Conservation (phyloP, 1,284 basidiomycete genomes). For the Trametes pubescens region DNA sequence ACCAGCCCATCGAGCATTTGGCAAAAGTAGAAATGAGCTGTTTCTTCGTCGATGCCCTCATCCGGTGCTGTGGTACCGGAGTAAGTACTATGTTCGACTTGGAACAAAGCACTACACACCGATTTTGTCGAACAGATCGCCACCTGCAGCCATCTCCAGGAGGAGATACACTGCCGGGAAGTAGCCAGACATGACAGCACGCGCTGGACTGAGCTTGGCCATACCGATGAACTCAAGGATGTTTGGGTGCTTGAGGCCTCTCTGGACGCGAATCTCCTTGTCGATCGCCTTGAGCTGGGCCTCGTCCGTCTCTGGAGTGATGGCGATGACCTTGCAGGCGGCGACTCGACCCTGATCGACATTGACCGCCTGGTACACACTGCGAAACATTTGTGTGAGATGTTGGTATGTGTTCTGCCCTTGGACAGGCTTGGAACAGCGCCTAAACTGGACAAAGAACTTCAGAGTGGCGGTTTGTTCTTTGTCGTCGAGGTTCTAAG, state of each 20-base stretch:
- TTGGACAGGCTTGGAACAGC: too few relatives aligned
- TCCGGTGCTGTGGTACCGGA: conserved; percentile 71
- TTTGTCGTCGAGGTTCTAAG: too few relatives aligned
- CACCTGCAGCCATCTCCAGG: conserved; percentile 91
- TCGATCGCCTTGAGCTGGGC: conserved; percentile 82
- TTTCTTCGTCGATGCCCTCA: conserved; percentile 86
- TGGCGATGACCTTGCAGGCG: conserved; percentile 85
- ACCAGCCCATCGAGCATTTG: conserved; percentile 88
- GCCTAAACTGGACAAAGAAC: too few relatives aligned
- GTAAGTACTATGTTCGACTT: not conserved
- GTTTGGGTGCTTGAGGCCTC: conserved; percentile 81
- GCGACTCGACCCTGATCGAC: conserved; percentile 71
- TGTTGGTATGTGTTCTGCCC: too few relatives aligned
- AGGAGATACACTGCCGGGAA: conserved; percentile 89
- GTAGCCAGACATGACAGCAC: conserved; percentile 37
- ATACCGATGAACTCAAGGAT: conserved; percentile 89
- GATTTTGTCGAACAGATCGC: conserved; percentile 98
- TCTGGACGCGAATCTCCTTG: conserved; percentile 94
- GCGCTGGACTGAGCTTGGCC: conserved; percentile 63
- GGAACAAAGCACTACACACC: conserved; percentile 53
- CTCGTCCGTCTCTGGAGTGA: conserved; percentile 67
- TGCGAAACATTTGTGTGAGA: conserved; percentile 40
- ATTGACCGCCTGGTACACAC: conserved; percentile 85
- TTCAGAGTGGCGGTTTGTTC: too few relatives aligned
- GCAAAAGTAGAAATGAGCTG: conserved; percentile 92